These are phyloP conservation scores for Groenewaldozyma auringiensis DNA, from an alignment of 1,139 yeast genomes.

Conservation along the genomic window DNA sequence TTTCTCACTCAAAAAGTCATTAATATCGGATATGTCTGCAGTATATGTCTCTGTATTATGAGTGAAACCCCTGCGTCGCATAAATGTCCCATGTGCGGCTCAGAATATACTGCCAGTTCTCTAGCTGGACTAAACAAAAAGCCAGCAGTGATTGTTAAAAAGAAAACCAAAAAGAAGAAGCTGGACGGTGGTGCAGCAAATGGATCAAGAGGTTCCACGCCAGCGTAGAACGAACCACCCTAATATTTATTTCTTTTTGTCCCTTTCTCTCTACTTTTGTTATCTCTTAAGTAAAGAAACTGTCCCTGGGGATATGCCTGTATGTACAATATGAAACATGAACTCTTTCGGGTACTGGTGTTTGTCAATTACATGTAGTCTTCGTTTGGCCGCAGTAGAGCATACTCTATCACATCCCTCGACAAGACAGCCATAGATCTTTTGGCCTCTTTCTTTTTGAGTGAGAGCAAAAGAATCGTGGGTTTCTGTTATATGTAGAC, in stretches of 20 bases:
- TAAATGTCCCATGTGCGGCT: conserved; percentile 60
- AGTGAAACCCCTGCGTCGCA: conserved; percentile 42
- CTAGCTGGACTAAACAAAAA: conserved; percentile 46
- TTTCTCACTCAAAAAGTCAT: conserved; percentile 82
- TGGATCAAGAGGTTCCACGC: conserved; percentile 2
- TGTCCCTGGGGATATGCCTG: conserved; percentile 11
- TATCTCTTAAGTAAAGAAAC: conserved; percentile 8
- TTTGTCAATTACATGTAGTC: conserved; percentile 42
- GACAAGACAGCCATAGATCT: conserved; percentile 39
- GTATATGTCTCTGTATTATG: conserved; percentile 77
- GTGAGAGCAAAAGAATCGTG: conserved; percentile 45
- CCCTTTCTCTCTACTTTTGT: background rate
- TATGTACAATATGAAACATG: conserved; percentile 12
- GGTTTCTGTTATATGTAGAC: conserved; percentile 47
- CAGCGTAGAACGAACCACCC: background rate
- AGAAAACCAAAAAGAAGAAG: conserved; percentile 35
- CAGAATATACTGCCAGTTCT: conserved; percentile 53
- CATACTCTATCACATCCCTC: conserved; percentile 34
- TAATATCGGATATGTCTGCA: conserved; percentile 90
- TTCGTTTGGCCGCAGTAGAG: conserved; percentile 35
- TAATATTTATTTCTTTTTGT: background rate
- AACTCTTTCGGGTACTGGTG: conserved; percentile 42
- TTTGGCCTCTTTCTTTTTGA: conserved; percentile 36
- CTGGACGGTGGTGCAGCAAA: conserved; percentile 8
- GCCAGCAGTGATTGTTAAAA: conserved; percentile 44